Evolutionary conservation across 352 stramenopile genomes (phyloP), one percentile per base, ranked within the genome.

Genomic region (Globisporangium cystogenes): DNA sequence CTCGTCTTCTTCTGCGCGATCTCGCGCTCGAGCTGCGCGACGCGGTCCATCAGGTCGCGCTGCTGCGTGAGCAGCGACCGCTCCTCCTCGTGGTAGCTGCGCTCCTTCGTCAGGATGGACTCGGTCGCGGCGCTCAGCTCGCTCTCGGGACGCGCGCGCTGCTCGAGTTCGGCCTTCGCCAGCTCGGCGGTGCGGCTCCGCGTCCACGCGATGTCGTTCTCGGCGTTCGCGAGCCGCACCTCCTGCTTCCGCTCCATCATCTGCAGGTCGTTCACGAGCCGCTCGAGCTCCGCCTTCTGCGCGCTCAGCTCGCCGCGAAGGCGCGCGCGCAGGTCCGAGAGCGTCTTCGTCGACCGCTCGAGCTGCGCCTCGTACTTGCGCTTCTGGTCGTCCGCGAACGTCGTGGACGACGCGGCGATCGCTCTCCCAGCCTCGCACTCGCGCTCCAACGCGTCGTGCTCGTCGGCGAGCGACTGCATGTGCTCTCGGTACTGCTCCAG

Each of bases 191-290:
- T 74, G 24, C 71, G 72, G 53, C 50, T 76, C 36, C 76, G 76
- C 50, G 68, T 67, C 67, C 74, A 85, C 46, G 60, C 61, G 1
- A 89, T 64, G 35, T 89, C 73, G 24, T 51, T 76, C 49, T 82
- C 70, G n/a, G 64, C 62, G 21, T 72, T 82, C 24, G 60, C 61
- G n/a, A 89, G 43, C 18, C 72, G 73, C 12, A 71, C 55, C 1
- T 82, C 65, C 40, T 89, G 75, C 61, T 86, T 86, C 47, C 72
- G 41, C n/a, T 71, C 67, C 67, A 84, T 81, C 29, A 72, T 81
- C n/a, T 57, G 50, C 51, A 83, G 65, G 16, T 82, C 74, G 20
- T 31, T 72, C 27, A 43, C 62, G 21, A 84, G 53, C 4, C 68
- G 60, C 23, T 82, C 68, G 0, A 86, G 57, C 45, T 82, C 70